phyloP scores from a whole-genome alignment of 2,329 filamentous ascomycete species.

The Claviceps sp. region DNA sequence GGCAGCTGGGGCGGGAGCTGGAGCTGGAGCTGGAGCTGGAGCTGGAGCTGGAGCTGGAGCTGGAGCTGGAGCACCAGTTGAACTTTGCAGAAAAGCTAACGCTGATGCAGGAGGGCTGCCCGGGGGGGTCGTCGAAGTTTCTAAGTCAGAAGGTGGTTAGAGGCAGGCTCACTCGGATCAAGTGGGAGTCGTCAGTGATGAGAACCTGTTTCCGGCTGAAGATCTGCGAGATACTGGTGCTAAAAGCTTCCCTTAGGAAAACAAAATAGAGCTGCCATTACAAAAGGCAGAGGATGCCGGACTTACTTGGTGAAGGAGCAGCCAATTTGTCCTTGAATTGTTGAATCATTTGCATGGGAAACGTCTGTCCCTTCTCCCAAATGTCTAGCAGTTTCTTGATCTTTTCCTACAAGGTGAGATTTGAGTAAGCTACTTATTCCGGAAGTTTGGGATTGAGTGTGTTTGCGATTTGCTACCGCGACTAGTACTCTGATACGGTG shows the following conservation, averaged over 20 bases:
- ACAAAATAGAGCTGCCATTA: not conserved
- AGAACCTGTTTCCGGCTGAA: not conserved
- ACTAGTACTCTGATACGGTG: conserved; percentile 1
- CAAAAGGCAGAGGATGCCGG: not conserved
- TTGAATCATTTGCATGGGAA: conserved; percentile 65
- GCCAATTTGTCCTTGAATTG: conserved; percentile 73
- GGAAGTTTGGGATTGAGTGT: conserved; percentile 8
- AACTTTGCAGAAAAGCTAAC: conserved; percentile 24
- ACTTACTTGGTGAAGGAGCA: conserved; percentile 53
- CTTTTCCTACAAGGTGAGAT: conserved; percentile 62
- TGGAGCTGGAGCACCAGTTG: conserved; percentile 20
- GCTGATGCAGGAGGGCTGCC: conserved; percentile 42
- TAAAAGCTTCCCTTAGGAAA: not conserved
- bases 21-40: conserved; percentile 3
- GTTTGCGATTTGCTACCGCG: conserved; percentile 13
- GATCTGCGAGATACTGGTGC: not conserved
- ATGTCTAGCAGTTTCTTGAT: conserved; percentile 90
- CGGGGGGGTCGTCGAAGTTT: conserved; percentile 57
- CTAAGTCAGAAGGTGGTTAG: conserved; percentile 26
- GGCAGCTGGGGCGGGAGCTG: no score
- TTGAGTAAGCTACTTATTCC: conserved; percentile 25
- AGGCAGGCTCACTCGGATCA: not conserved
- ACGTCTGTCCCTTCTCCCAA: conserved; percentile 92
- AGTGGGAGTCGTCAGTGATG: not conserved
- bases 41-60: conserved; percentile 5